Evolutionary conservation across 1,284 basidiomycete genomes (phyloP).

Genomic region (Ustilago nuda): DNA sequence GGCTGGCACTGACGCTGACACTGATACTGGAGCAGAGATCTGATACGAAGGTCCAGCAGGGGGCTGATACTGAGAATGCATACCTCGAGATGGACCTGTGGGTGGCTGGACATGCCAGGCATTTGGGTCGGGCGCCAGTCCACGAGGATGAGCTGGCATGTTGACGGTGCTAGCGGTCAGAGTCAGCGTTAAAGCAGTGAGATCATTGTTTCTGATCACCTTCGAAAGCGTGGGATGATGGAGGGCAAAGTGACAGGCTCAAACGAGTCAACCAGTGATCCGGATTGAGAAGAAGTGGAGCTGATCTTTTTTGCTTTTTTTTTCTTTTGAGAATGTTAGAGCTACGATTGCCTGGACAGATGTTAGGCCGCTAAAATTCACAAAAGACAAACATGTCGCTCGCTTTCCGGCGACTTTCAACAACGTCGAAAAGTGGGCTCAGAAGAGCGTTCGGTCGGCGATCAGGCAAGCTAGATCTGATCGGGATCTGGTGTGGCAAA

Average conservation of each 20-base stretch:
- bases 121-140: slow-evolving; percentile 10
- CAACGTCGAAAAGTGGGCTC: not conserved
- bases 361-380: not conserved
- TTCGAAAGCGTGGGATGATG: not conserved
- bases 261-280: no score
- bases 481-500: no score
- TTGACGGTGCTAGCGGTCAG: not conserved
- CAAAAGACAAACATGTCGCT: not conserved
- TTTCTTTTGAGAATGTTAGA: not conserved
- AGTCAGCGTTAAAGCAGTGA: no score
- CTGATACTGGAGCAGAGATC: not conserved
- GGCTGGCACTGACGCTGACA: not conserved
- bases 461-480: no score
- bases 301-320: not conserved
- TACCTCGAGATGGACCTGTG: slow-evolving; percentile 19
- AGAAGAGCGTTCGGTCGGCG: not conserved
- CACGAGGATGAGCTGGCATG: slow-evolving; percentile 29
- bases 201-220: no score
- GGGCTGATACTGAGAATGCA: not conserved
- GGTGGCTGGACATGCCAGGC: slow-evolving; percentile 22
- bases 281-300: slow-evolving; percentile 2
- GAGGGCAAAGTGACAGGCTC: no score
- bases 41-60: slow-evolving; percentile 5
- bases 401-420: not conserved
- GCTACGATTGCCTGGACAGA: not conserved